Base-by-base conservation (phyloP, 371 early-diverging fungal species). In the Mucor saturninus region DNA sequence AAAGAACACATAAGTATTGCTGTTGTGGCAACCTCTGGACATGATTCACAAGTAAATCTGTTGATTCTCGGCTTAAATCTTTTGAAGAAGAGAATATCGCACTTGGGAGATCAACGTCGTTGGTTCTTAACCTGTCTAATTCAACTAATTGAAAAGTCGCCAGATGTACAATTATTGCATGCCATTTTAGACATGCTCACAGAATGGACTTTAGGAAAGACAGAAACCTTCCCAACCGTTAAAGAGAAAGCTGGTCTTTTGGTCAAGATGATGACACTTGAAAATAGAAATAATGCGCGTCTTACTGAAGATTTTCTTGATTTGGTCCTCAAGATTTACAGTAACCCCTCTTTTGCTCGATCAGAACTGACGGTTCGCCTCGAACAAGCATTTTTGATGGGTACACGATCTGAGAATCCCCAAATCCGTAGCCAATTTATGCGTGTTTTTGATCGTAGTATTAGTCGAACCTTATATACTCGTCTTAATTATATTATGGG, bases 171-270 rank as follows among this genome's bases (percentile, higher is more conserved):
- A 29, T 68, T 99, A 6, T 74, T 93, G 30, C 77, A 88, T 4
- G 83, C 83, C 8, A 88, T 98, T 42, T 71, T 98, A 48, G 86
- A 86, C 14, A 89, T 96, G 84, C 30, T 50, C 13, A 84, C 85
- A 14, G 89, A 90, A 40, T 99, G 99, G 99, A 88, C 96, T 2
- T 72, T 92, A 40, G 83, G 82, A 6, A 84, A 88, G 49, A 73
- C 74, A 5, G 94, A 95, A 54, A 74, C 92, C 1, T 95, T 95
- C 80, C 99, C 99, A 1, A 97, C 98, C 4, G 83, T 93, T 60
- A 97, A 95, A 77, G 99, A 98, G 70, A 97, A 98, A 72, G 93
- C 97, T 2, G 90, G 89, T 49, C 73, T 98, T 32, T 75, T 96
- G 75, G 88, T 91, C 31, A 92, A 91, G 68, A 91, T 99, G 94